Base-by-base conservation (phyloP, 139 green algal genomes). In the Chlamydomonas sp. region DNA sequence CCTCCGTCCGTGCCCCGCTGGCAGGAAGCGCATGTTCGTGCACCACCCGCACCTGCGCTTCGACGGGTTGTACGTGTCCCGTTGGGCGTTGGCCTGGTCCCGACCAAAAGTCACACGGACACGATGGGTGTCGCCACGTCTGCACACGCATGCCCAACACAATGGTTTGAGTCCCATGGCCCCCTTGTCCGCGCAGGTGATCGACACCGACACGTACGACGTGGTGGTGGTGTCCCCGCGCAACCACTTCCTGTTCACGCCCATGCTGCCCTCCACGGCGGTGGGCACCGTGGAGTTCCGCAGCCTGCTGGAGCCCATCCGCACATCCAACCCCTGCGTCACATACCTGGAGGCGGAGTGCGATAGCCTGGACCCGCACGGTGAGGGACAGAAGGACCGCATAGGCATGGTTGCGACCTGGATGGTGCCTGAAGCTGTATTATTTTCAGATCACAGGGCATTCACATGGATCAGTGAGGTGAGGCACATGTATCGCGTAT, bases 171-270 rank as follows among this genome's bases (percentile, higher is more conserved):
- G 31, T 49, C 31, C 31, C 31, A 49, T 49, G 31, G 31, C 31
- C 31, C 31, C 31, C 31, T 49, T 49, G 31, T 49, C 31, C 31
- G 31, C 31, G 31, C 31, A 49, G 31, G 93, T 96, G 58, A 91
- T 97, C 66, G 95, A 97, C 83, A 86, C 80, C 0, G 94, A 96
- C n/a, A n/a, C 62, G 64, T 96, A 91, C 79, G 94, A 97, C 59
- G 93, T 96, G 72, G 85, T 97, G 1, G 78, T 92, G 17, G 85
- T 97, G 9, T 92, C 82, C 7, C 95, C 95, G 0, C 87, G 91
- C 85, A 97, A 96, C 89, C 87, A 94, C 90, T 96, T 97, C 72
- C 16, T 97, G n/a, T 97, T 97, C 90, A 97, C 95, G 3, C 95
- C 95, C 80, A 95, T 97, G 93, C 93, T 97, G 67, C 94, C 94